phyloP scores from a whole-genome alignment of 257 asterid species.

The Nicotiana benthamiana region DNA sequence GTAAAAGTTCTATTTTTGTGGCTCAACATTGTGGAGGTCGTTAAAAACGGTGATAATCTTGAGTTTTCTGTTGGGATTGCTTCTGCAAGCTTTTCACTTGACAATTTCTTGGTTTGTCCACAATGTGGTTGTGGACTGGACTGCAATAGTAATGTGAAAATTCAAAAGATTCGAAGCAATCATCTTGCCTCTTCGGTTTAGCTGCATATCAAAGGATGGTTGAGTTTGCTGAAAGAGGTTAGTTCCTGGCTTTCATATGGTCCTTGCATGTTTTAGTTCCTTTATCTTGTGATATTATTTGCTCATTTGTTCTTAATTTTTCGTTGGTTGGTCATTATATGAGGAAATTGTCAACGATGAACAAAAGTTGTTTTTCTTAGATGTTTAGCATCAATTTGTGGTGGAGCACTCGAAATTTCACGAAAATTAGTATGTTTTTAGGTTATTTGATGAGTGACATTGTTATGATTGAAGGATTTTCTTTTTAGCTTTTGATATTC shows the following conservation, averaged over 20 bases:
- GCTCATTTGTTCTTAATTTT: neutral
- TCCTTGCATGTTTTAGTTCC: neutral
- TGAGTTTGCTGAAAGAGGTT: neutral
- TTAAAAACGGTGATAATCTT: constrained; percentile 39
- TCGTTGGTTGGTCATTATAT: neutral
- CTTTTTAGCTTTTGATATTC: neutral
- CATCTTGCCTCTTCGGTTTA: constrained; percentile 29
- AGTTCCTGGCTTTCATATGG: neutral
- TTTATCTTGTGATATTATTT: neutral
- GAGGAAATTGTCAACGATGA: neutral
- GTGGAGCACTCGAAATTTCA: neutral
- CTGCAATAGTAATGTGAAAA: constrained; percentile 24
- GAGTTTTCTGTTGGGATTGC: constrained; percentile 76
- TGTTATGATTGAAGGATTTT: neutral
- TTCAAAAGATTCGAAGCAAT: constrained; percentile 10
- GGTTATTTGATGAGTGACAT: neutral
- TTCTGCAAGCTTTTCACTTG: constrained; percentile 48
- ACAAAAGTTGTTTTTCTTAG: neutral
- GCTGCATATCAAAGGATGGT: neutral
- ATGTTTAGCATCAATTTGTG: neutral
- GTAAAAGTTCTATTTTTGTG: constrained; percentile 64
- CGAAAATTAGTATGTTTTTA: neutral
- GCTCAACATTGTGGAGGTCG: constrained; percentile 69
- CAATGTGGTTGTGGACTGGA: constrained; percentile 86
- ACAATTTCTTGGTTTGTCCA: constrained; percentile 53